phyloP scores from a whole-genome alignment of 768 basidiomycete species.

The Roridomyces roridus region DNA sequence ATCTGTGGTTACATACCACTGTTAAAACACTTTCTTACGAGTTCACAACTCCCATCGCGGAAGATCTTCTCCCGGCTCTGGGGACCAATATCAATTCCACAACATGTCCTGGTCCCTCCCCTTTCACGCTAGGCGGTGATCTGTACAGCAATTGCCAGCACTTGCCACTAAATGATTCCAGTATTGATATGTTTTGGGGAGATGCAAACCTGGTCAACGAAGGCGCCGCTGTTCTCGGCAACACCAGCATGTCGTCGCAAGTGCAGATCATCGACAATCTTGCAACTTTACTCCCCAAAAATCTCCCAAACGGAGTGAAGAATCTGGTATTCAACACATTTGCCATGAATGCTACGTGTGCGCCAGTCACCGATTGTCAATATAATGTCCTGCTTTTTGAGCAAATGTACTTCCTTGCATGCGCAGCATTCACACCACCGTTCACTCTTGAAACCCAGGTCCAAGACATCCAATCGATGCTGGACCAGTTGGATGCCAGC shows the following conservation, averaged over 20 bases:
- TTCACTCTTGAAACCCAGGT: background rate
- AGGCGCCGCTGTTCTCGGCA: background rate
- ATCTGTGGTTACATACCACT: conserved; percentile 13
- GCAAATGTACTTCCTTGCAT: background rate
- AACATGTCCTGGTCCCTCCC: conserved; percentile 3
- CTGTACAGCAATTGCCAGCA: background rate
- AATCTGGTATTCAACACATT: background rate
- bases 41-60: background rate
- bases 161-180: too few relatives aligned
- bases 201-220: background rate
- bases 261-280: background rate
- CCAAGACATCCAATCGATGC: background rate
- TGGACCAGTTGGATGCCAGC: conserved; percentile 5
- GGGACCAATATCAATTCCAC: conserved; percentile 2
- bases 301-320: background rate
- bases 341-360: background rate
- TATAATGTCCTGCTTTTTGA: background rate
- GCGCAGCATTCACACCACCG: background rate
- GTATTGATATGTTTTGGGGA: background rate
- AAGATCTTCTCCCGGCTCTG: background rate
- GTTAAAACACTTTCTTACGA: background rate
- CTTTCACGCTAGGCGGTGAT: background rate
- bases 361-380: background rate
- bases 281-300: background rate
- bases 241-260: background rate